Base-by-base conservation (phyloP, 495 filamentous ascomycete species). In the Margaritispora aquatica region DNA sequence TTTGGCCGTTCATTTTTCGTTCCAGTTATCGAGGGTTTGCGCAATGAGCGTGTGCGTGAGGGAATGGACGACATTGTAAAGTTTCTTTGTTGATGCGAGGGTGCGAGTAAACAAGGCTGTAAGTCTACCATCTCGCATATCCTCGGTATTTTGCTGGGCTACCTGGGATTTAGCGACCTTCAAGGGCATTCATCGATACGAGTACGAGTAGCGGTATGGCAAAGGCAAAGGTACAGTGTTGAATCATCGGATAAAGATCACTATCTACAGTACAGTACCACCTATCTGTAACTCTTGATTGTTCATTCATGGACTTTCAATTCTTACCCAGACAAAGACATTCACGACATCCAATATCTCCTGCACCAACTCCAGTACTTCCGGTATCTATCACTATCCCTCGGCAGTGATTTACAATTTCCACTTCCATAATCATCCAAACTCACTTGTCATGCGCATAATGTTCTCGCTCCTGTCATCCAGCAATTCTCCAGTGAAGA, bases 31-130 rank as follows among this genome's bases (percentile, higher is more conserved):
- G 67, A 36, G 11, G 73, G 72, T 46, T 75, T 73, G 41, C 77
- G 73, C 26, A 78, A 61, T 9, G 77, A 79, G 21, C 77, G 72
- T 46, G 75, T 71, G 44, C 77, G 72, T 59, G 71, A 57, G 10
- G 66, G 63, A 20, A 61, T 48, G 15, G 56, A 56, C 20, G 66
- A 63, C 66, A 68, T 68, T 55, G 52, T 10, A 29, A n/a, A 26
- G 10, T 52, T 52, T 26, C 13, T 4, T 9, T 19, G 50, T 29
- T 52, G 50, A 27, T 51, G 48, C 26, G 11, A 11, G 49, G 31
- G 21, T 44, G 34, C n/a, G 11, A 9, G 55, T 38, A 56, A 56
- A 56, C 54, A 46, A 22, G 31, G 19, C 52, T 34, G 13, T 5
- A 34, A n/a, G n/a, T n/a, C n/a, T n/a, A n/a, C n/a, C n/a, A n/a